Evolutionary conservation across 768 basidiomycete genomes (phyloP), one percentile per base, ranked within the genome.

Genomic region (Mrakia frigida): DNA sequence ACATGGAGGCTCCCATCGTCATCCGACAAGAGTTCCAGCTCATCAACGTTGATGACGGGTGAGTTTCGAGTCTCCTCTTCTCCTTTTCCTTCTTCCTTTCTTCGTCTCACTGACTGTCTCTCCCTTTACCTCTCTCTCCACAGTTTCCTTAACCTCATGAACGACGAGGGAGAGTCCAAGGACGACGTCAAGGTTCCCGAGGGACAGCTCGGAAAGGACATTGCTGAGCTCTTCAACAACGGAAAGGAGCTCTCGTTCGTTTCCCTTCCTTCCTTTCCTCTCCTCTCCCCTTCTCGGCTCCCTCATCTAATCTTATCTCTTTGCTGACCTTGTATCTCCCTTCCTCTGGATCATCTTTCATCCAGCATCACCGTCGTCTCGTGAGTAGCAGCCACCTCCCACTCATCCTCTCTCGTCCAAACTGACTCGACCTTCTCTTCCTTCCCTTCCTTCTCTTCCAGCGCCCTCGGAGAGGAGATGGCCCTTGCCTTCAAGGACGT

Each of bases 161-260:
- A 86, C 80, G 63, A 81, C 80, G 94, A 96, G 69, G 94, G 94
- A 74, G 80, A 80, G 79, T 4, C 91, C 81, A 98, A 97, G 86
- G 93, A 98, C 82, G 96, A 99, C 86, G 92, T 99, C 85, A 91
- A 89, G 83, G 85, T 98, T 79, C 97, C 96, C 41, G 96, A 98
- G 78, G 85, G 88, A 74, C 90, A 92, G 7, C 79, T 98, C 67
- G 97, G 97, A 79, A 84, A 85, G 74, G 83, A 90, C 72, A 94
- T 98, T 80, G 76, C 86, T 81, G 39, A 68, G 6, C 89, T 81
- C 35, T 98, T 97, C 82, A 92, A 97, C 0, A 89, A 86, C 0
- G 93, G 91, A 84, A 73, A 73, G 63, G 70, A 73, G 46, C 73
- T 74, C 28, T 43, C 39, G 33, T 46, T 41, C 50, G 31, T 52